A percentile compares a stretch with the other conserved stretches of the same genome.
These are phyloP conservation scores for Amoebophrya sp. DNA, from an alignment of 169 alveolate species.

Conservation along the genomic window DNA sequence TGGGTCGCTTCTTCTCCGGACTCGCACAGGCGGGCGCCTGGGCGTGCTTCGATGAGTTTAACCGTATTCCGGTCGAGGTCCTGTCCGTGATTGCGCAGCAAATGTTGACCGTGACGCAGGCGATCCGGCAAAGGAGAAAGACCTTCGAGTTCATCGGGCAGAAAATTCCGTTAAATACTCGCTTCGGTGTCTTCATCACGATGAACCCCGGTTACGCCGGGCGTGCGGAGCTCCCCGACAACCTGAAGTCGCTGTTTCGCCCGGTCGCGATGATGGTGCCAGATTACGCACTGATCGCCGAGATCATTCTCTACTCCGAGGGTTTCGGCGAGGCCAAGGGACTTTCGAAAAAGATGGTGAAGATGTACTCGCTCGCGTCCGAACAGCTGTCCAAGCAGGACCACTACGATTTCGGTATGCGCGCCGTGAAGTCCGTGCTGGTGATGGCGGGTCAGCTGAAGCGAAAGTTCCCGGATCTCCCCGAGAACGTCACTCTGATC, in stretches of 20 bases:
- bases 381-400: conserved; percentile 81
- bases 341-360: conserved; percentile 72
- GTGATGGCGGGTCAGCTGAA: conserved; percentile 90
- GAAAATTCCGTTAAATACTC: conserved; percentile 80
- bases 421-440: conserved; percentile 92
- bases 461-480: conserved; percentile 74
- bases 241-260: conserved; percentile 89
- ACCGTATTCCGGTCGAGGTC: conserved; percentile 86
- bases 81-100: conserved; percentile 83
- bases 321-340: conserved; percentile 75
- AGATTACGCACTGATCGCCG: conserved; percentile 86
- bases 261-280: conserved; percentile 96
- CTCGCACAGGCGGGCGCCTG: conserved; percentile 93
- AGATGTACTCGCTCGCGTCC: conserved; percentile 68
- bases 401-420: conserved; percentile 95
- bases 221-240: conserved; percentile 94
- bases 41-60: conserved; percentile 97
- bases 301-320: conserved; percentile 80
- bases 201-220: conserved; percentile 98
- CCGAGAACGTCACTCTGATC: conserved; percentile 79
- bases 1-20: conserved; percentile 90
- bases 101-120: conserved; percentile 73
- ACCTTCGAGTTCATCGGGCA: conserved; percentile 80
- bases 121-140: conserved; percentile 68
- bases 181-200: conserved; percentile 74